Conservation (phyloP, 495 filamentous ascomycete species). For the Lasiosphaeris hirsuta region DNA sequence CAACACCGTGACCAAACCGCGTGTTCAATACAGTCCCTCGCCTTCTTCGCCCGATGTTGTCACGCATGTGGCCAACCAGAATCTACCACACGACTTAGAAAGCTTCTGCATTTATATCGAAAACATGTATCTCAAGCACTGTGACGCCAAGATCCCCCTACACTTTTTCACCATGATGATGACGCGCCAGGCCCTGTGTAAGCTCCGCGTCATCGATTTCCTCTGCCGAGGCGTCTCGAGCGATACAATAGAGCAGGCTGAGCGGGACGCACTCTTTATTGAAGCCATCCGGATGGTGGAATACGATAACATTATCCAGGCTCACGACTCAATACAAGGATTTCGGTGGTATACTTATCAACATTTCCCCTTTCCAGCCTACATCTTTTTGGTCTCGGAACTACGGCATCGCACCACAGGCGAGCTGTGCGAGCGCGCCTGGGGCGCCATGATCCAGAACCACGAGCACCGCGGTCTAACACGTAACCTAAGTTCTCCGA, state of each 20-base stretch:
- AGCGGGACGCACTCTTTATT: slow-evolving; percentile 45
- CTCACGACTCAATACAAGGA: slow-evolving; percentile 39
- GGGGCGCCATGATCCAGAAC: slow-evolving; percentile 49
- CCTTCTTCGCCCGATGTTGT: slow-evolving; percentile 38
- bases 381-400: slow-evolving; percentile 50
- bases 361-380: slow-evolving; percentile 52
- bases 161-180: slow-evolving; percentile 51
- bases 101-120: slow-evolving; percentile 55
- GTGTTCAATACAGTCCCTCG: slow-evolving; percentile 34
- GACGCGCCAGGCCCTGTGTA: slow-evolving; percentile 48
- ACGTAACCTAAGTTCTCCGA: slow-evolving; percentile 41
- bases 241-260: slow-evolving; percentile 30
- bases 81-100: slow-evolving; percentile 48
- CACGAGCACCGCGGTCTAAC: slow-evolving; percentile 44
- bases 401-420: slow-evolving; percentile 46
- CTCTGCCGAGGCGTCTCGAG: slow-evolving; percentile 23
- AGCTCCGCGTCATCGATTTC: slow-evolving; percentile 40
- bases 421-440: slow-evolving; percentile 50
- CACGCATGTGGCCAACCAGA: slow-evolving; percentile 44
- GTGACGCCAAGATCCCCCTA: slow-evolving; percentile 60
- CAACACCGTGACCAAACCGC: slow-evolving; percentile 21
- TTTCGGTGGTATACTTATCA: slow-evolving; percentile 53
- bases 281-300: slow-evolving; percentile 51
- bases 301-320: slow-evolving; percentile 50
- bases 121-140: slow-evolving; percentile 56